Base-by-base conservation (phyloP, 2,329 filamentous ascomycete genomes). In the Scytalidium lignicola region DNA sequence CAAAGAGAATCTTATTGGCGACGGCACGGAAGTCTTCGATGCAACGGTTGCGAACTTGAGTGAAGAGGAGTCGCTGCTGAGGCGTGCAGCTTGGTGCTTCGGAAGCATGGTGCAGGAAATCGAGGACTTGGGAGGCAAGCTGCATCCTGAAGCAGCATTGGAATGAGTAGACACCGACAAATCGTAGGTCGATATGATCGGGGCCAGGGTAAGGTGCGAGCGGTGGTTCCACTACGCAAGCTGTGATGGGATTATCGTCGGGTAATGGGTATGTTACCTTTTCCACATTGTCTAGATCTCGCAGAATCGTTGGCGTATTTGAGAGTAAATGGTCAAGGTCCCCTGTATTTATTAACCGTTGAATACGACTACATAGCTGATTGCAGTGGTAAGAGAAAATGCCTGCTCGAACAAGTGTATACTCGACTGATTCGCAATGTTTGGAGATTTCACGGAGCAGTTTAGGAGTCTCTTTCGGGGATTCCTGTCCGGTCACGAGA, bases 201-300 rank as follows among this genome's bases (percentile, higher is more conserved):
- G 26, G 26, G 26, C 7, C 13, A 28, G 7, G 7, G 13, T 28
- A 28, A 7, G 32, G 32, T 37, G 5, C 32, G 4, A 37, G 15
- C 5, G 15, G 32, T 5, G 15, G 5, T 37, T 37, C 15, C 5
- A 37, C 15, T 13, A 37, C 15, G 15, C 56, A 44, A 44, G 65
- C 66, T 19, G 56, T 51, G 43, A 37, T 37, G 15, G 15, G 8
- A 4, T 13, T 17, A 4, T 37, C 12, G 5, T 37, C 15, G 15
- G 15, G 15, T 37, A 37, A 37, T n/a, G 32, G 15, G 15, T 37
- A 17, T 5, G 32, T 37, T 17, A 37, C 32, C 15, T 37, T 37
- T 37, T 37, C 32, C 15, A 37, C 32, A 9, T n/a, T 37, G 15
- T 37, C 32, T n/a, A 37, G 10, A 13, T 37, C 32, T 15, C 15